Conservation (phyloP, 2,329 filamentous ascomycete genomes). For the Penicillium hordei region DNA sequence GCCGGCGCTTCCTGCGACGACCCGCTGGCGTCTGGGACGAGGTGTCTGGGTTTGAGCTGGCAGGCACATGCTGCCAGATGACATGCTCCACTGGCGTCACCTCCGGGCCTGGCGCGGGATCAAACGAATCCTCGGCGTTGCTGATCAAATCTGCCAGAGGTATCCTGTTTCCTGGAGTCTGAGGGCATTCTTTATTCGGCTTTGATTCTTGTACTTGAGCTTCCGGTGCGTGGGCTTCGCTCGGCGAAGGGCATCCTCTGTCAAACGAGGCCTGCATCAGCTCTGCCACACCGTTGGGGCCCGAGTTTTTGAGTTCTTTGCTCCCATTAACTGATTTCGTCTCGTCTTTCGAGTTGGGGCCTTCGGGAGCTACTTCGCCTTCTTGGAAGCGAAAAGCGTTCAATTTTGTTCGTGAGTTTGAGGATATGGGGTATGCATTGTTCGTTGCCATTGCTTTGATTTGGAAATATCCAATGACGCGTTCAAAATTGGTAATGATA, state of each 20-base stretch:
- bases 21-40: slow-evolving; percentile 50
- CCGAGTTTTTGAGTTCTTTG: slow-evolving; percentile 47
- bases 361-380: slow-evolving; percentile 21
- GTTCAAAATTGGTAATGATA: slow-evolving; percentile 23
- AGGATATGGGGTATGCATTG: slow-evolving; percentile 45
- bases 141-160: slow-evolving; percentile 62
- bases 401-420: slow-evolving; percentile 55
- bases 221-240: slow-evolving; percentile 17
- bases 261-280: slow-evolving; percentile 21
- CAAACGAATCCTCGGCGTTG: slow-evolving; percentile 58
- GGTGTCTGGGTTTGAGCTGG: slow-evolving; percentile 44
- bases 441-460: slow-evolving; percentile 29
- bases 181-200: slow-evolving; percentile 47
- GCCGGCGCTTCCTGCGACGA: slow-evolving; percentile 63
- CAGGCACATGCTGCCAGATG: slow-evolving; percentile 55
- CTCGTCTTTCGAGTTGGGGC: slow-evolving; percentile 23
- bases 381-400: slow-evolving; percentile 55
- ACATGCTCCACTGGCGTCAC: slow-evolving; percentile 62
- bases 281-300: slow-evolving; percentile 36
- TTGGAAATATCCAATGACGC: slow-evolving; percentile 16
- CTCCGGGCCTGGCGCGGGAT: slow-evolving; percentile 48
- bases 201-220: slow-evolving; percentile 28
- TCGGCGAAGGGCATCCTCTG: slow-evolving; percentile 20
- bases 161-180: slow-evolving; percentile 59
- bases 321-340: slow-evolving; percentile 35